Percentiles rank a stretch among this genome's conserved stretches.
These are phyloP conservation scores for Phycomyces nitens DNA, from an alignment of 192 early-diverging fungal species.

Conservation along the genomic window DNA sequence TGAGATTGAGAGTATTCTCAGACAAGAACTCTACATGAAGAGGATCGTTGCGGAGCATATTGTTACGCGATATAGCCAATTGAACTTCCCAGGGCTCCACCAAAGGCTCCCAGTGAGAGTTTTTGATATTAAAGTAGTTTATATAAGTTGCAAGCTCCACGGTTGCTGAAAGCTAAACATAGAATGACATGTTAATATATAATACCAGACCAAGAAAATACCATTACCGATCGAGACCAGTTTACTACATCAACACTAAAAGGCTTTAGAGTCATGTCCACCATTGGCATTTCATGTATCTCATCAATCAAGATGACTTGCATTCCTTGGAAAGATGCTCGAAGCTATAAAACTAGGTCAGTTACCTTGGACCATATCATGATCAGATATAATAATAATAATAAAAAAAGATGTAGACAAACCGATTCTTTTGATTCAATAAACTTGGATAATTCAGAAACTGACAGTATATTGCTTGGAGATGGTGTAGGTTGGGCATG, in stretches of 20 bases:
- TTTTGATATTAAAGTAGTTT: slow-evolving; percentile 96
- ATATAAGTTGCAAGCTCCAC: slow-evolving; percentile 66
- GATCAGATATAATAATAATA: too few species aligned
- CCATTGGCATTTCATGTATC: slow-evolving; percentile 88
- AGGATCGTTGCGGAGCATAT: slow-evolving; percentile 17
- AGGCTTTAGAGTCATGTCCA: slow-evolving; percentile 79
- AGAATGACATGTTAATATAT: neutral
- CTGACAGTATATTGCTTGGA: neutral
- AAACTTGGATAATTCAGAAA: neutral
- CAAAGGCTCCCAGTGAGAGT: slow-evolving; percentile 98
- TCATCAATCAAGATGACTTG: slow-evolving; percentile 90
- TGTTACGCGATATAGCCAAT: slow-evolving; percentile 33
- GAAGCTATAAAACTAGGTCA: slow-evolving; percentile 39
- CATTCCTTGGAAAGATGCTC: slow-evolving; percentile 62
- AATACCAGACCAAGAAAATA: slow-evolving; percentile 1
- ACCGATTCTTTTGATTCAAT: slow-evolving; percentile 26
- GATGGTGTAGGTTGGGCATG: neutral
- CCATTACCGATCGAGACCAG: slow-evolving; percentile 73
- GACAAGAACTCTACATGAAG: slow-evolving; percentile 64
- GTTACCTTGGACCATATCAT: too few species aligned
- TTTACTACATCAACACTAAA: slow-evolving; percentile 76
- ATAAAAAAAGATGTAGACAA: slow-evolving; percentile 4
- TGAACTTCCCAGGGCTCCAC: slow-evolving; percentile 86
- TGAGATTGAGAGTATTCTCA: slow-evolving; percentile 74
- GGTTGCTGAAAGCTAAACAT: slow-evolving; percentile 50